Percentiles rank a stretch among this genome's conserved stretches.
Evolutionary conservation across 345 rosid genomes (phyloP).

Genomic region (Citrus reticulata): DNA sequence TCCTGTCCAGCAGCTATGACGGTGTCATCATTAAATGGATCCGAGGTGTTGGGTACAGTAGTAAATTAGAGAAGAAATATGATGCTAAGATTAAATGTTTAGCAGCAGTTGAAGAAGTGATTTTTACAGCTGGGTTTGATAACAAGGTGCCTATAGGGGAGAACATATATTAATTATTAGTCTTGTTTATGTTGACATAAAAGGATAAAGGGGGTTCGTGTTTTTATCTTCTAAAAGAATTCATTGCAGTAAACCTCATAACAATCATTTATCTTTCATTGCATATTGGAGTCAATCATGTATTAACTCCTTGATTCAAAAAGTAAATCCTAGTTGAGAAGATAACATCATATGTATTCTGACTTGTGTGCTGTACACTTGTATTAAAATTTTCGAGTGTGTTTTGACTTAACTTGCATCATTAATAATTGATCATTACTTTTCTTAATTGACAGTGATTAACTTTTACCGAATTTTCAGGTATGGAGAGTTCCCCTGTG

Average conservation of each 20-base stretch:
- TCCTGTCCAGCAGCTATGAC: conserved; percentile 71
- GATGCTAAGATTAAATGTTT: conserved; percentile 56
- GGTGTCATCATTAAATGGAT: conserved; percentile 67
- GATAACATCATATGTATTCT: background rate
- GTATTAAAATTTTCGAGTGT: no score
- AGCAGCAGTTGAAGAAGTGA: conserved; percentile 48
- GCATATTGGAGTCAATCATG: background rate
- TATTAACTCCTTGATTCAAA: background rate
- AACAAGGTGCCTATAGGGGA: conserved; percentile 29
- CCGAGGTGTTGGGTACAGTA: conserved; percentile 55
- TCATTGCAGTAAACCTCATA: background rate
- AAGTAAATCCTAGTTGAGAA: background rate
- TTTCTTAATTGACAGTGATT: background rate
- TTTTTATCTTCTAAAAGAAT: background rate
- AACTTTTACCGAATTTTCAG: conserved; percentile 22
- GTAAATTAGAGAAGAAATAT: conserved; percentile 52
- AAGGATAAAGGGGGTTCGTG: background rate
- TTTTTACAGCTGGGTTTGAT: conserved; percentile 46
- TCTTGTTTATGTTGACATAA: background rate
- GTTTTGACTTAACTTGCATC: background rate
- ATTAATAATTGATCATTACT: background rate
- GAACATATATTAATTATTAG: background rate
- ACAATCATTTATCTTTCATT: background rate
- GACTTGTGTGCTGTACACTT: background rate
- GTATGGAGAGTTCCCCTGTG: conserved; percentile 51